Conservation (phyloP, 2,329 filamentous ascomycete species). For the Botrytis porri region DNA sequence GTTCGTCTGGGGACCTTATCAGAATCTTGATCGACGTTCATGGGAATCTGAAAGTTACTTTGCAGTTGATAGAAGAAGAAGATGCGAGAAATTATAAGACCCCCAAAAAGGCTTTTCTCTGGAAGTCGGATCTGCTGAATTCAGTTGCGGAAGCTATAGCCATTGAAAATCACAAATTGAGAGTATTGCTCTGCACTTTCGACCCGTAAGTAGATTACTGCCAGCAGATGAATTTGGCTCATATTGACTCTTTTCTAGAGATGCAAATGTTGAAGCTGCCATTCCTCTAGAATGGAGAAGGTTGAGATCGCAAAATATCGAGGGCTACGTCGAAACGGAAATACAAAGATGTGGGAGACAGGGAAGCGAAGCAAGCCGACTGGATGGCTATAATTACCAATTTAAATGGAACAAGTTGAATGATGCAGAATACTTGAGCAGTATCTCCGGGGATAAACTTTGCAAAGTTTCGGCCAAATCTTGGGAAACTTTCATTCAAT, state of each 20-base stretch:
- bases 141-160: neutral
- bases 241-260: neutral
- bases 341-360: constrained; percentile 16
- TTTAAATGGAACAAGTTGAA: constrained; percentile 13
- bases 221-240: neutral
- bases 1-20: neutral
- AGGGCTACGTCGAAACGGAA: constrained; percentile 4
- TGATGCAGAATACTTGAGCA: neutral
- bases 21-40: constrained; percentile 1
- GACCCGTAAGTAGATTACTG: neutral
- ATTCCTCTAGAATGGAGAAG: neutral
- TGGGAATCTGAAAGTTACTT: neutral
- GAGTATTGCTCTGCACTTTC: constrained; percentile 9
- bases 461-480: neutral
- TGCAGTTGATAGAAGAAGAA: neutral
- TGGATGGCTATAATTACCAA: neutral
- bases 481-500: constrained; percentile 3
- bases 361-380: too few species aligned
- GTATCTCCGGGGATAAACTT: neutral
- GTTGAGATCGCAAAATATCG: neutral
- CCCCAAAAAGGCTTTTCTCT: neutral
- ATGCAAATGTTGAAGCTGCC: neutral
- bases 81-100: neutral
- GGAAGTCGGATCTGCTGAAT: neutral
- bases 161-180: constrained; percentile 12